Base-by-base conservation (phyloP, 495 filamentous ascomycete species). In the Usnea hakonensis region DNA sequence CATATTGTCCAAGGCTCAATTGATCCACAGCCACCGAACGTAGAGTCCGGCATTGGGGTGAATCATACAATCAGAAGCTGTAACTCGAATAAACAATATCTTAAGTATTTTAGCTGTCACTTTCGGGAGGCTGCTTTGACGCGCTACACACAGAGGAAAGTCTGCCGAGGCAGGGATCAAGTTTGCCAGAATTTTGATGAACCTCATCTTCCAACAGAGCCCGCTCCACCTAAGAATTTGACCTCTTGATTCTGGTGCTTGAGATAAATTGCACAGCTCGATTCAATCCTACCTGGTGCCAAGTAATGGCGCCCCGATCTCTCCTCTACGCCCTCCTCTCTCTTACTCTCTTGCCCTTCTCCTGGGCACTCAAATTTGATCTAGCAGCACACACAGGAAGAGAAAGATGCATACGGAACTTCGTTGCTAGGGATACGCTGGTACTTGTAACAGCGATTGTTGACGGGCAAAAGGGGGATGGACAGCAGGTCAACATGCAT, bases 391-490 rank as follows among this genome's bases (percentile, higher is more conserved):
- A 84, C 60, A 80, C 78, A 21, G 77, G 74, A 82, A 79, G 73
- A 77, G 80, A 90, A 73, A 83, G 95, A 82, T 98, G 94, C 78
- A 90, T 98, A 74, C 86, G 95, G 69, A 98, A 98, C 77, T 97
- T 97, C 72, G 93, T 97, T 60, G 79, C 85, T 56, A 90, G 86
- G 74, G 91, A 96, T 73, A 95, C 93, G 59, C 79, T 98, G 63
- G 94, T 98, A n/a, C 92, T 97, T 8, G 94, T 98, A n/a, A 97
- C 94, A 40, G 89, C 93, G 58, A 96, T 86, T 58, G 83, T 95
- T 17, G 81, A 85, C 71, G 94, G 94, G 17, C 74, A 80, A 37
- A 90, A 87, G 76, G 94, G 95, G 48, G 94, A 97, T 79, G 94
- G 94, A 14, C 91, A 95, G 84, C 75, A 81, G 66, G 84, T 98